phyloP scores from a whole-genome alignment of 148 eudicot species.

The Nepenthes mirabilis region DNA sequence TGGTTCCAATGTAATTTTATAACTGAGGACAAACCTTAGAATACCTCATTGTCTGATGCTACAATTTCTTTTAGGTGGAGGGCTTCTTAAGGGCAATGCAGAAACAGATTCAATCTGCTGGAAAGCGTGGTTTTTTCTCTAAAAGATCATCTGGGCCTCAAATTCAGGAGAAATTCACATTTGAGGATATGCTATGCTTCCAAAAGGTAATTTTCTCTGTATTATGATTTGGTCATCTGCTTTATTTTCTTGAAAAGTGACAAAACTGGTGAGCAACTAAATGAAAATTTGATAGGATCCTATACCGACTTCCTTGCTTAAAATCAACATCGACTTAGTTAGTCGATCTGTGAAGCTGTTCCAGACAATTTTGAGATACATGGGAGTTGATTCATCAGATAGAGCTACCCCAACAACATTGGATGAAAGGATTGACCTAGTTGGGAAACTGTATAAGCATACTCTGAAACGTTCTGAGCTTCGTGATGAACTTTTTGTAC shows the following conservation, averaged over 20 bases:
- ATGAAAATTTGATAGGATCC: conserved; percentile 59
- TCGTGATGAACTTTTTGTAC: conserved; percentile 91
- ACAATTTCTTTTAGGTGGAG: conserved; percentile 55
- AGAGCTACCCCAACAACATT: conserved; percentile 53
- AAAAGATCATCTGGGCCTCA: conserved; percentile 73
- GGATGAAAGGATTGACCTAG: conserved; percentile 83
- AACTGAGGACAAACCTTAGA: background rate
- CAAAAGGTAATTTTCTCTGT: conserved; percentile 52
- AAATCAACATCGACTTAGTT: conserved; percentile 66
- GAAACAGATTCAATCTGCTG: conserved; percentile 82
- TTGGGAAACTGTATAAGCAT: conserved; percentile 85
- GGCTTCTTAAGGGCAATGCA: conserved; percentile 94
- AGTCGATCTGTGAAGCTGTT: conserved; percentile 78
- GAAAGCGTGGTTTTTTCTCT: conserved; percentile 82
- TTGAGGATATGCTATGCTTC: conserved; percentile 98
- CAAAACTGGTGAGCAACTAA: conserved; percentile 1
- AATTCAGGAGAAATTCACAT: conserved; percentile 66
- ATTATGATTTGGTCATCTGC: background rate
- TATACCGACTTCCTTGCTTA: conserved; percentile 84
- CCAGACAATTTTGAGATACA: conserved; percentile 86
- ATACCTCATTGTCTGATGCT: background rate
- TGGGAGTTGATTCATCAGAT: conserved; percentile 82
- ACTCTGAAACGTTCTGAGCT: conserved; percentile 90
- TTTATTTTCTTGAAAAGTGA: conserved; percentile 1
- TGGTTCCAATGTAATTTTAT: too few species aligned